Conservation (phyloP, 331 rosid genomes). For the Malus hybrid region DNA sequence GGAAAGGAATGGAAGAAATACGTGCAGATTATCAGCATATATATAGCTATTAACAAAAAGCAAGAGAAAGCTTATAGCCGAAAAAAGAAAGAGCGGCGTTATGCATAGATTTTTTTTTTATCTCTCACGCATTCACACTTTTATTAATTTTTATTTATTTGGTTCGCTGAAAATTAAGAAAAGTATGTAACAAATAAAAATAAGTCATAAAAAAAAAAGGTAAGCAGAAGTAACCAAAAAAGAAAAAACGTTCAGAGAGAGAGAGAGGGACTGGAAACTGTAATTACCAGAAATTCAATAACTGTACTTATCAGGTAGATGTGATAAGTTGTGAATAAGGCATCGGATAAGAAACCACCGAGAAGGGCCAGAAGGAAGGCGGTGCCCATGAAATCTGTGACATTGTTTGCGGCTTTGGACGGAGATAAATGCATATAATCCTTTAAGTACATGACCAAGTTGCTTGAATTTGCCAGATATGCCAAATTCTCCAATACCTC, state of each 20-base stretch:
- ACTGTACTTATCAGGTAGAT: constrained; percentile 79
- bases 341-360: constrained; percentile 89
- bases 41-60: neutral
- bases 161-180: too few relatives aligned
- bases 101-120: too few relatives aligned
- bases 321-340: constrained; percentile 73
- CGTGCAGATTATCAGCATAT: neutral
- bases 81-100: too few relatives aligned
- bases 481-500: constrained; percentile 92
- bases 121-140: too few relatives aligned
- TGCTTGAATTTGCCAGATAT: constrained; percentile 89
- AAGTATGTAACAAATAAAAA: too few relatives aligned
- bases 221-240: neutral
- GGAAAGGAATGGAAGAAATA: neutral
- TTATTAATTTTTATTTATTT: too few relatives aligned
- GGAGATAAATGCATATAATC: constrained; percentile 82
- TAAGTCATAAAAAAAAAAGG: neutral
- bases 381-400: constrained; percentile 96
- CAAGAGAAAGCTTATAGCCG: neutral
- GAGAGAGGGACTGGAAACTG: neutral
- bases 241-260: neutral
- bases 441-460: constrained; percentile 60
- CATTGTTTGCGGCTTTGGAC: constrained; percentile 75
- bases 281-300: constrained; percentile 67
- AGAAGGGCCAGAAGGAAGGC: constrained; percentile 92